A percentile compares a stretch with the other conserved stretches of the same genome.
Conservation (phyloP, 1,139 yeast genomes). For the Protomyces inouyei region DNA sequence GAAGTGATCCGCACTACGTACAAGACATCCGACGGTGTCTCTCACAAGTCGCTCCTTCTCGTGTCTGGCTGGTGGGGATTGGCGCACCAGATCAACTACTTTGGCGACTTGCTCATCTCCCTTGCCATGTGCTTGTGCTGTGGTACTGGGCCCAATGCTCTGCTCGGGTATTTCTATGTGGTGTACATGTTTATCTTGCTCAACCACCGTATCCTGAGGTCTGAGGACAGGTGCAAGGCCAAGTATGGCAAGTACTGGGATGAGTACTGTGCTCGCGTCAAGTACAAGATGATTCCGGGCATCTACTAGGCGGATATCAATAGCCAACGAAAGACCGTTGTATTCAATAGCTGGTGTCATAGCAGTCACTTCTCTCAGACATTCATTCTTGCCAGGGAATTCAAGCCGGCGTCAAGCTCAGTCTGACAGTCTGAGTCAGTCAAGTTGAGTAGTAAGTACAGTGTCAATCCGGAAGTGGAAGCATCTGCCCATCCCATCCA, state of each 20-base stretch:
- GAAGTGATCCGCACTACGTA: conserved; percentile 22
- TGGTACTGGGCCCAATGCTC: conserved; percentile 59
- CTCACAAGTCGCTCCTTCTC: conserved; percentile 64
- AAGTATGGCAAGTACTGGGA: conserved; percentile 86
- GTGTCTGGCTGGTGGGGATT: conserved; percentile 95
- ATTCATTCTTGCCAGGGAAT: too few species aligned
- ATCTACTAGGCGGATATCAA: conserved; percentile 49
- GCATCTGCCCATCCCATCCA: too few species aligned
- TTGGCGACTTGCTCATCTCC: conserved; percentile 92
- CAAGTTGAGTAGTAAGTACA: too few species aligned
- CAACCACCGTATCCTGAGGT: conserved; percentile 82
- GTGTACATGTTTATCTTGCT: conserved; percentile 74
- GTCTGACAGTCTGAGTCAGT: too few species aligned
- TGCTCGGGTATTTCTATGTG: conserved; percentile 81
- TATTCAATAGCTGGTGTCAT: too few species aligned
- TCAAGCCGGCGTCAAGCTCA: too few species aligned
- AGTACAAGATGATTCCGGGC: conserved; percentile 85
- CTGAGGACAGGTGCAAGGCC: conserved; percentile 79
- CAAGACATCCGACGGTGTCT: conserved; percentile 22
- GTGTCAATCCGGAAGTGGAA: too few species aligned
- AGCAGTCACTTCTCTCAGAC: too few species aligned
- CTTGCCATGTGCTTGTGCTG: conserved; percentile 91
- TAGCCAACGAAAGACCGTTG: too few species aligned
- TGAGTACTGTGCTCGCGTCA: conserved; percentile 72
- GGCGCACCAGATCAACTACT: conserved; percentile 87